Percentiles rank a stretch among this genome's conserved stretches.
Evolutionary conservation across 352 stramenopile genomes (phyloP).

Genomic region (Pythium rhizo-oryzae): DNA sequence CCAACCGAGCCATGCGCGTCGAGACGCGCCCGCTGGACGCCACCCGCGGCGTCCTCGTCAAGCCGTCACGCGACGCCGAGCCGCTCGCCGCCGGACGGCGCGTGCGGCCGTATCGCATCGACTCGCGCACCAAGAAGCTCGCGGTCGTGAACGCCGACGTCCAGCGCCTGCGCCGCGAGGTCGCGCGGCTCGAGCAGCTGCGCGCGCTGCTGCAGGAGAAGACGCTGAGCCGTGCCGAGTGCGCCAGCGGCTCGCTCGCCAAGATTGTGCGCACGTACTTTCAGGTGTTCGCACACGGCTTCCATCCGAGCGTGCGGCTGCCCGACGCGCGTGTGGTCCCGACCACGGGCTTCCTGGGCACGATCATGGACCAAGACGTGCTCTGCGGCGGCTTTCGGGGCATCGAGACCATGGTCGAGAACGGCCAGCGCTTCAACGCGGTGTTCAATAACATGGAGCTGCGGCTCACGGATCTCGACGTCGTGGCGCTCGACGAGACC

Average conservation of each 20-base stretch:
- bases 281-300: slow-evolving; percentile 14
- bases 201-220: slow-evolving; percentile 14
- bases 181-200: slow-evolving; percentile 13
- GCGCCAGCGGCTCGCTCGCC: slow-evolving; percentile 4
- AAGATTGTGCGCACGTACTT: slow-evolving; percentile 14
- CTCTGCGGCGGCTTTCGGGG: slow-evolving; percentile 18
- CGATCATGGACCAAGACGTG: slow-evolving; percentile 26
- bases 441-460: slow-evolving; percentile 20
- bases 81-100: background rate
- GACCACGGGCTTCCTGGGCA: slow-evolving; percentile 4
- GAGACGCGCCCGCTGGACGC: no score
- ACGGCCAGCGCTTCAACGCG: slow-evolving; percentile 18
- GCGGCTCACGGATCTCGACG: slow-evolving; percentile 6
- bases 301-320: slow-evolving; percentile 6
- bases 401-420: slow-evolving; percentile 19
- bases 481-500: slow-evolving; percentile 10
- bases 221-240: slow-evolving; percentile 19
- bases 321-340: background rate
- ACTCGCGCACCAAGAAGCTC: slow-evolving; percentile 20
- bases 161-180: slow-evolving; percentile 6
- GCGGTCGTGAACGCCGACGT: slow-evolving; percentile 13
- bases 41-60: no score
- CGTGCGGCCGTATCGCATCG: slow-evolving; percentile 1
- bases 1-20: no score
- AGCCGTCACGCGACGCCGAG: no score